phyloP scores from a whole-genome alignment of 495 filamentous ascomycete species.

The Xylaria acuta region DNA sequence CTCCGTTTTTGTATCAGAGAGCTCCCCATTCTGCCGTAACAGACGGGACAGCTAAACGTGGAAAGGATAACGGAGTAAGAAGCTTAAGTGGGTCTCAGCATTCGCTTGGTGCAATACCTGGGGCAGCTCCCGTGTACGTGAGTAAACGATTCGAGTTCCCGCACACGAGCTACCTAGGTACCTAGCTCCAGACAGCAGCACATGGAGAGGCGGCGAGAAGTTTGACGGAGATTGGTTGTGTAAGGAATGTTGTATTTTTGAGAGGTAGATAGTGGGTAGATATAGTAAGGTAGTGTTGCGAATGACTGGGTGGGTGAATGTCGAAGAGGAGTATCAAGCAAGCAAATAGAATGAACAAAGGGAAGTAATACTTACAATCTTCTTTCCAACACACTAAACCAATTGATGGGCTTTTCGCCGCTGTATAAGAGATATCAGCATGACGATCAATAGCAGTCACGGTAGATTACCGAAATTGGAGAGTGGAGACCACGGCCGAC shows the following conservation, averaged over 20 bases:
- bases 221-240: neutral
- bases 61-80: neutral
- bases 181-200: neutral
- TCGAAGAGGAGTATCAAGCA: neutral
- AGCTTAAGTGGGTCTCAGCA: neutral
- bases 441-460: neutral
- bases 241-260: neutral
- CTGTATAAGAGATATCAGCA: neutral
- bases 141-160: neutral
- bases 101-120: neutral
- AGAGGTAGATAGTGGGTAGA: neutral
- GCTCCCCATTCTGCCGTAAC: constrained; percentile 7
- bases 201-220: neutral
- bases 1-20: neutral
- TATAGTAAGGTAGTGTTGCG: neutral
- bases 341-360: neutral
- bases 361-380: neutral
- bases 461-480: neutral
- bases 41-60: neutral
- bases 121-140: neutral
- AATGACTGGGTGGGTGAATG: neutral
- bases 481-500: neutral
- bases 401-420: neutral
- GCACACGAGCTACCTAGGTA: neutral
- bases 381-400: neutral